Percentiles rank a stretch among this genome's conserved stretches.
Conservation (phyloP, 345 rosid genomes). For the Populus alba region DNA sequence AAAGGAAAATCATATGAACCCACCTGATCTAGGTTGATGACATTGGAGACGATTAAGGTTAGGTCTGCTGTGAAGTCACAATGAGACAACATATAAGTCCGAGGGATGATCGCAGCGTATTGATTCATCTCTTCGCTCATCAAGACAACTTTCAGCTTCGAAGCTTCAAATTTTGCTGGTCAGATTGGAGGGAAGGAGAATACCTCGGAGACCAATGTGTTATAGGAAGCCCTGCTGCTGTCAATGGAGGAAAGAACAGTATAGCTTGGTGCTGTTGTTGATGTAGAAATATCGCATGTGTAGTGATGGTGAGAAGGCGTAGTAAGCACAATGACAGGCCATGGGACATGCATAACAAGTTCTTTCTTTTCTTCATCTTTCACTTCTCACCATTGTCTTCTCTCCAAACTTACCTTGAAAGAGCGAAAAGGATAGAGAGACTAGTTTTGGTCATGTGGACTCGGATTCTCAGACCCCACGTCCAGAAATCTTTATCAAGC, state of each 20-base stretch:
- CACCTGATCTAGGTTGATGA: conserved; percentile 77
- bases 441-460: conserved; percentile 25
- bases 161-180: conserved; percentile 80
- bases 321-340: conserved; percentile 61
- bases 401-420: neutral
- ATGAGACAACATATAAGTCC: conserved; percentile 82
- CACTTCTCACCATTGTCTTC: conserved; percentile 38
- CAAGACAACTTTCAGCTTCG: conserved; percentile 73
- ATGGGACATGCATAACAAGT: conserved; percentile 54
- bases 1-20: conserved; percentile 1
- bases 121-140: conserved; percentile 35
- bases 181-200: neutral
- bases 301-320: conserved; percentile 38
- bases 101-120: conserved; percentile 53
- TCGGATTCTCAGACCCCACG: conserved; percentile 19
- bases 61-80: conserved; percentile 90
- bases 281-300: conserved; percentile 9
- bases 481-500: conserved; percentile 20
- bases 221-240: conserved; percentile 37
- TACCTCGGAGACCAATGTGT: conserved; percentile 71
- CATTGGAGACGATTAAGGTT: conserved; percentile 71
- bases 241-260: conserved; percentile 30
- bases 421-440: neutral
- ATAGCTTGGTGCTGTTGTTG: conserved; percentile 11
- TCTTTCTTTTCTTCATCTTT: conserved; percentile 43